A percentile compares a stretch with the other conserved stretches of the same genome.
These are phyloP conservation scores for Thelephora ganbajun DNA, from an alignment of 768 basidiomycete species.

Conservation along the genomic window DNA sequence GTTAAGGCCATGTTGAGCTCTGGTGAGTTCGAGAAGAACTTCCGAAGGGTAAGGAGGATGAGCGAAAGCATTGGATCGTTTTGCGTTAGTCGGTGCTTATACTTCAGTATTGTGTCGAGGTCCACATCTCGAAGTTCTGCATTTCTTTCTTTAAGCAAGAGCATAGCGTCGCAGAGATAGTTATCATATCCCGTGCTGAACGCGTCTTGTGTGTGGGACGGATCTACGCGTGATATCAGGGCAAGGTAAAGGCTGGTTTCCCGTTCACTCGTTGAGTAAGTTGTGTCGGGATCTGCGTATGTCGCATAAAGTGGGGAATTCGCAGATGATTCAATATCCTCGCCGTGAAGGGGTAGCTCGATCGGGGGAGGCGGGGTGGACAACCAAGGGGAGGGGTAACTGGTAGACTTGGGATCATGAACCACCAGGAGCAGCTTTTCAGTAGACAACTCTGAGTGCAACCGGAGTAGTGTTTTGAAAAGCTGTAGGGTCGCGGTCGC, in stretches of 20 bases:
- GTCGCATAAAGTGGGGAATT: slow-evolving; percentile 1
- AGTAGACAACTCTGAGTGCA: slow-evolving; percentile 50
- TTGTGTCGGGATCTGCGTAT: slow-evolving; percentile 55
- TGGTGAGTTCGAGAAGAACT: slow-evolving; percentile 76
- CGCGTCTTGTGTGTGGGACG: slow-evolving; percentile 48
- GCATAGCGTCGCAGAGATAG: slow-evolving; percentile 65
- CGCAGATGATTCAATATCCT: not conserved
- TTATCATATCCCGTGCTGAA: slow-evolving; percentile 82
- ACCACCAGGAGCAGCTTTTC: slow-evolving; percentile 61
- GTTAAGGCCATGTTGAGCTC: slow-evolving; percentile 85
- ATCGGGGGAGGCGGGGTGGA: not conserved
- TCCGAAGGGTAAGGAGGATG: slow-evolving; percentile 54
- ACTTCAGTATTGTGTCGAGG: slow-evolving; percentile 22
- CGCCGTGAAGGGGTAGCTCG: not conserved
- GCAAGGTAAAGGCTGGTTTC: slow-evolving; percentile 73
- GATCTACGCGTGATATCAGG: slow-evolving; percentile 66
- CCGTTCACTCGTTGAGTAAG: slow-evolving; percentile 68
- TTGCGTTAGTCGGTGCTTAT: slow-evolving; percentile 66
- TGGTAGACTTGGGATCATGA: slow-evolving; percentile 58
- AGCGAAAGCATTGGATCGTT: slow-evolving; percentile 63
- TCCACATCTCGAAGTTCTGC: slow-evolving; percentile 27
- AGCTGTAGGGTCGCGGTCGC: slow-evolving; percentile 71
- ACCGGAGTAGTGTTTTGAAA: slow-evolving; percentile 57
- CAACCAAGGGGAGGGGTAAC: slow-evolving; percentile 49
- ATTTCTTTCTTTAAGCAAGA: slow-evolving; percentile 46